Base-by-base conservation (phyloP, 164 flowering plant genomes). In the Cinnamomum chago region DNA sequence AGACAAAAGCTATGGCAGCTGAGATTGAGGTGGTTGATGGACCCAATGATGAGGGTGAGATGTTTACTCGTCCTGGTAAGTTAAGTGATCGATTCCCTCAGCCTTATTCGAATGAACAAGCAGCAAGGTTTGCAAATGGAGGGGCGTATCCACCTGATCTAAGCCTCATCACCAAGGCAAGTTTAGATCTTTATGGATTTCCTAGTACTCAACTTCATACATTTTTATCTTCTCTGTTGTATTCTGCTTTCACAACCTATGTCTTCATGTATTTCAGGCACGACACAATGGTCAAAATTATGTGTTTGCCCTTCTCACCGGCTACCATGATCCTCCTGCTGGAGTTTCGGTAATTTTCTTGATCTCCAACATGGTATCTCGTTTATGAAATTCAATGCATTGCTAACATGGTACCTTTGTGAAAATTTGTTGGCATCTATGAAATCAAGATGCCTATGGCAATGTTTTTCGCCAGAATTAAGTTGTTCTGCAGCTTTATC, bases 221-320 rank as follows among this genome's bases (percentile, higher is more conserved):
- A 30, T 30, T 30, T 30, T 55, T 10, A n/a, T 70, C 64, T 58
- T 22, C 23, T 15, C 22, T 58, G 50, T 24, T 33, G 18, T 30
- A 35, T 1, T 33, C 58, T 35, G 5, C 22, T 15, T 33, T 62
- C 47, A 71, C 50, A 35, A 50, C 10, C 9, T n/a, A 3, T 51
- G 18, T 30, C 52, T 6, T 40, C 70, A 50, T 51, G 24, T 73
- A 20, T 84, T 79, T 80, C 89, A 90, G 95, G 97, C 97, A 77
- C 95, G 97, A 66, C 97, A 92, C 83, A 88, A 90, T 85, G 95
- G 95, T 71, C 97, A 92, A 86, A 90, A 89, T 80, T 92, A 92
- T 81, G 93, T 92, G 25, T 92, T 92, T 86, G 78, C 97, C 22
- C 95, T 92, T 75, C 81, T 92, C 47, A 92, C 97, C 76, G 93